These are phyloP conservation scores for Raphanus hybrid DNA, from an alignment of 441 rosid genomes.

Conservation along the genomic window DNA sequence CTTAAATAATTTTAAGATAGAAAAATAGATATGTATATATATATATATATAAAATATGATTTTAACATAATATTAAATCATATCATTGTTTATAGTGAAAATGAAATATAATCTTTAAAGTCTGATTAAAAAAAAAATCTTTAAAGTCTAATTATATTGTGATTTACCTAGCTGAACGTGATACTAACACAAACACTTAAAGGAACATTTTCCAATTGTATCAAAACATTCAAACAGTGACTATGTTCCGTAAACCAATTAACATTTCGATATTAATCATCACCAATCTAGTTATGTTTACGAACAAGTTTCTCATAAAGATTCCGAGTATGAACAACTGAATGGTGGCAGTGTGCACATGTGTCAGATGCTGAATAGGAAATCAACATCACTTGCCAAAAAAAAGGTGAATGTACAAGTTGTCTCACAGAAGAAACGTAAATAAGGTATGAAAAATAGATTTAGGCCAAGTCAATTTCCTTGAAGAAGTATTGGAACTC, in stretches of 20 bases:
- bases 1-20: no score
- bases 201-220: no score
- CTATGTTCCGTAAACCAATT: background rate
- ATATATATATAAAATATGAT: no score
- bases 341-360: slow-evolving; percentile 39
- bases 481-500: slow-evolving; percentile 41
- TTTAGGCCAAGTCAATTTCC: slow-evolving; percentile 54
- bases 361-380: slow-evolving; percentile 52
- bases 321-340: slow-evolving; percentile 33
- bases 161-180: no score
- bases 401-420: slow-evolving; percentile 27
- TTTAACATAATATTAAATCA: no score
- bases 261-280: background rate
- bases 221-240: background rate
- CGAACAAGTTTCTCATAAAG: slow-evolving; percentile 15
- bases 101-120: no score
- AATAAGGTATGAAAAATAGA: slow-evolving; percentile 77
- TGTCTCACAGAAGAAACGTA: slow-evolving; percentile 72
- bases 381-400: slow-evolving; percentile 41
- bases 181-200: no score
- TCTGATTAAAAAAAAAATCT: no score
- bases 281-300: background rate
- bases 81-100: no score
- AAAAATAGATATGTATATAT: no score
- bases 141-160: no score